phyloP scores from a whole-genome alignment of 306 rosid genomes.

The Canavalia gladiata region DNA sequence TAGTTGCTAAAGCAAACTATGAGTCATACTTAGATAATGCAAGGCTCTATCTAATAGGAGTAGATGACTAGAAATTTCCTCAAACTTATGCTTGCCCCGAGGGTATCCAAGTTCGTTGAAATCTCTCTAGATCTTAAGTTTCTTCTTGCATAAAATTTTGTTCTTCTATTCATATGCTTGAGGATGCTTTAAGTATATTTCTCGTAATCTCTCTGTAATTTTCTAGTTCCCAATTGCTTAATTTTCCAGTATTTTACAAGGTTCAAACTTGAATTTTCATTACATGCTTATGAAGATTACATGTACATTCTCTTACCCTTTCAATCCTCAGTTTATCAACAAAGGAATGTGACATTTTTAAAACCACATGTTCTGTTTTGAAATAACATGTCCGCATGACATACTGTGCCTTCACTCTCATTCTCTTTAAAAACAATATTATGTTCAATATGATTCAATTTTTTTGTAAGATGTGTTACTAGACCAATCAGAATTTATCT shows the following conservation, averaged over 20 bases:
- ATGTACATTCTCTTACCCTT: not conserved
- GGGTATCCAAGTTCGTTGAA: conserved; percentile 85
- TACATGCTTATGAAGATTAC: conserved; percentile 16
- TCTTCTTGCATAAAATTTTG: conserved; percentile 24
- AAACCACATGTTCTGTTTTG: conserved; percentile 24
- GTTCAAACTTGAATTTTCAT: not conserved
- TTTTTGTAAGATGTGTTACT: conserved; percentile 18
- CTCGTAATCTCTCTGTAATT: not conserved
- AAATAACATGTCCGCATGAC: not conserved
- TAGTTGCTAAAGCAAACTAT: conserved; percentile 92
- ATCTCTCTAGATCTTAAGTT: conserved; percentile 36
- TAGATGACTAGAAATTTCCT: conserved; percentile 97
- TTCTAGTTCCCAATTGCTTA: not conserved
- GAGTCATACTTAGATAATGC: conserved; percentile 89
- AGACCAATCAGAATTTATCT: conserved; percentile 37
- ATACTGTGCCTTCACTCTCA: conserved; percentile 17
- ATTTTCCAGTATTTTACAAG: conserved; percentile 8
- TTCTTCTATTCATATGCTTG: not conserved
- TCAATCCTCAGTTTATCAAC: conserved; percentile 8
- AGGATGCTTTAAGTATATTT: conserved; percentile 27
- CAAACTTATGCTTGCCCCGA: conserved; percentile 92
- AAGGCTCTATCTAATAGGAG: conserved; percentile 88
- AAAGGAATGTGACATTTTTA: conserved; percentile 18
- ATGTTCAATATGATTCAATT: conserved; percentile 15
- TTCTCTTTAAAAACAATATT: not conserved